Base-by-base conservation (phyloP, 768 basidiomycete species). In the Harrya chromipes region DNA sequence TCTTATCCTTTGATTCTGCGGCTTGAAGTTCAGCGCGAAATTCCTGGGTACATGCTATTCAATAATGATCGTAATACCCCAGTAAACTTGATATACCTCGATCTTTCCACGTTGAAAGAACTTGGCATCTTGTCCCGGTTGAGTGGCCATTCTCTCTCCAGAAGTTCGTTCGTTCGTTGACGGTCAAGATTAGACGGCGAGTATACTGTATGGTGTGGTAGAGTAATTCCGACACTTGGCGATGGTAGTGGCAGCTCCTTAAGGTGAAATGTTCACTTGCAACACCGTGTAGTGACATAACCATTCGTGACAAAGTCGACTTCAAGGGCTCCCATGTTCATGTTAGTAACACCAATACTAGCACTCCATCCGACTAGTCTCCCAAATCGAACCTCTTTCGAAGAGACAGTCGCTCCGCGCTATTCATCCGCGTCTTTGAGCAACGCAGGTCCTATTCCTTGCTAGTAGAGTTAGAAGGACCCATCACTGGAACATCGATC, bases 1-100 rank as follows among this genome's bases (percentile, higher is more conserved):
- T 95, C 79, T 97, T 99, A 78, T 99, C 97, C 72, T 97, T 97
- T 55, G 86, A 77, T 67, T 93, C 92, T 9, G 90, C 88, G 40
- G 90, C 88, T 67, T 90, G 88, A 38, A 97, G 80, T 67, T 97
- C 94, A 55, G 86, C 81, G 47, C 92, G 86, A 63, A 94, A 90
- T 77, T 94, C 92, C 86, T 90, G 61, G 41, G 55, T 10, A 43
- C 59, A 49, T 36, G 44, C 17, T 55, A 53, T 16, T 53, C 45
- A 58, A 50, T 24, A 43, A 39, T 38, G 60, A 55, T 52, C 43
- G 17, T 41, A 20, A 21, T 40, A 34, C 17, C 13, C 38, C 49
- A 41, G 45, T 40, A 13, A 48, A 47, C 47, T 6, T 34, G 33
- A 46, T 66, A 50, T 60, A 90, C 90, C 81, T 91, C 89, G 59